phyloP scores from a whole-genome alignment of 2,329 filamentous ascomycete species.

The Scytalidium sp. region DNA sequence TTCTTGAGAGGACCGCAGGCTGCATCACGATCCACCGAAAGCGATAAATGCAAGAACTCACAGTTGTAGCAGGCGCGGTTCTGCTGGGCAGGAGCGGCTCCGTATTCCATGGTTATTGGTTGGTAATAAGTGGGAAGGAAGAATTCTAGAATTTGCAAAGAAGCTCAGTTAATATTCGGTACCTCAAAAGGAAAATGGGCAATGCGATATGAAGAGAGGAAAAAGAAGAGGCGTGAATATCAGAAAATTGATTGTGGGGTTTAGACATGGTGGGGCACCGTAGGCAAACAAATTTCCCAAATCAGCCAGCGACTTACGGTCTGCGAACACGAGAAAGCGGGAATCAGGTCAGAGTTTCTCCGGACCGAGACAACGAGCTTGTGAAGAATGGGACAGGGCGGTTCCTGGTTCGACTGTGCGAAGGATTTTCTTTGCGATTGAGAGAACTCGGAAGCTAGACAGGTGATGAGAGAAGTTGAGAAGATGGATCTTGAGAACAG shows the following conservation, averaged over 20 bases:
- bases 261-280: background rate
- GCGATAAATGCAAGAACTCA: slow-evolving; percentile 38
- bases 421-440: background rate
- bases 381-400: slow-evolving; percentile 7
- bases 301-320: background rate
- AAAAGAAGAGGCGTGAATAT: background rate
- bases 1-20: too few species aligned
- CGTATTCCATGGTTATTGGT: slow-evolving; percentile 28
- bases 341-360: background rate
- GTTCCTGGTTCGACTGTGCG: too few species aligned
- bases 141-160: slow-evolving; percentile 9
- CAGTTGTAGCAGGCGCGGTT: slow-evolving; percentile 48
- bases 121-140: slow-evolving; percentile 12
- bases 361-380: too few species aligned
- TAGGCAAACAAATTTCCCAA: background rate
- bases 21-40: too few species aligned
- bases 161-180: slow-evolving; percentile 4
- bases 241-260: background rate
- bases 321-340: background rate
- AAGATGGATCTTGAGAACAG: background rate
- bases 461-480: too few species aligned
- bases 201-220: background rate
- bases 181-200: too few species aligned
- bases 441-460: background rate
- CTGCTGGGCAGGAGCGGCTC: slow-evolving; percentile 18